Conservation (phyloP, 768 basidiomycete genomes). For the Lentinula sp. region DNA sequence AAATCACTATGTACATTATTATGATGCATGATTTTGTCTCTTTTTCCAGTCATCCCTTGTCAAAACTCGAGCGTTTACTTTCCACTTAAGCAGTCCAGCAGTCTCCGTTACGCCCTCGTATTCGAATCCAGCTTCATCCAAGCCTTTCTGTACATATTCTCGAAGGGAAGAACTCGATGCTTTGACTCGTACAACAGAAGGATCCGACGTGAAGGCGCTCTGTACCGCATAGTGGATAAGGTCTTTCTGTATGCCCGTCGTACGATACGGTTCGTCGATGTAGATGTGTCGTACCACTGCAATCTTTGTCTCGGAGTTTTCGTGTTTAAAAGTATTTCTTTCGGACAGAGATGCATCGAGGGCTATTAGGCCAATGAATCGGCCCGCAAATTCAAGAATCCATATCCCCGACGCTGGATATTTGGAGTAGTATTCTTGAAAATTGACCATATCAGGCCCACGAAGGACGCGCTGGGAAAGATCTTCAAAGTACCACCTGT, state of each 20-base stretch:
- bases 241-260: slow-evolving; percentile 55
- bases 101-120: slow-evolving; percentile 35
- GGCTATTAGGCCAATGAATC: slow-evolving; percentile 64
- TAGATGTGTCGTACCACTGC: slow-evolving; percentile 73
- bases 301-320: slow-evolving; percentile 30
- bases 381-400: slow-evolving; percentile 54
- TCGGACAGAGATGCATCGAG: slow-evolving; percentile 52
- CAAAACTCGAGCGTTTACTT: slow-evolving; percentile 35
- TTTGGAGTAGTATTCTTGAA: slow-evolving; percentile 49
- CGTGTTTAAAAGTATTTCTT: slow-evolving; percentile 17
- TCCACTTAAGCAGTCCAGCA: slow-evolving; percentile 58
- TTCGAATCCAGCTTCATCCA: slow-evolving; percentile 45
- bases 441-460: slow-evolving; percentile 47
- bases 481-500: slow-evolving; percentile 64
- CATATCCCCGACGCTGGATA: slow-evolving; percentile 65
- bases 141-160: slow-evolving; percentile 39
- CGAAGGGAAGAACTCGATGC: slow-evolving; percentile 43
- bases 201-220: slow-evolving; percentile 46
- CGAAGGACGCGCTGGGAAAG: slow-evolving; percentile 44
- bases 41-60: slow-evolving; percentile 40
- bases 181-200: slow-evolving; percentile 38
- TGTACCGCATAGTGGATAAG: slow-evolving; percentile 53
- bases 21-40: slow-evolving; percentile 11
- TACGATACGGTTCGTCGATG: slow-evolving; percentile 59
- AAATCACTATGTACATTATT: background rate